These are phyloP conservation scores for Cercospora sesami DNA, from an alignment of 2,329 filamentous ascomycete species.

Conservation along the genomic window DNA sequence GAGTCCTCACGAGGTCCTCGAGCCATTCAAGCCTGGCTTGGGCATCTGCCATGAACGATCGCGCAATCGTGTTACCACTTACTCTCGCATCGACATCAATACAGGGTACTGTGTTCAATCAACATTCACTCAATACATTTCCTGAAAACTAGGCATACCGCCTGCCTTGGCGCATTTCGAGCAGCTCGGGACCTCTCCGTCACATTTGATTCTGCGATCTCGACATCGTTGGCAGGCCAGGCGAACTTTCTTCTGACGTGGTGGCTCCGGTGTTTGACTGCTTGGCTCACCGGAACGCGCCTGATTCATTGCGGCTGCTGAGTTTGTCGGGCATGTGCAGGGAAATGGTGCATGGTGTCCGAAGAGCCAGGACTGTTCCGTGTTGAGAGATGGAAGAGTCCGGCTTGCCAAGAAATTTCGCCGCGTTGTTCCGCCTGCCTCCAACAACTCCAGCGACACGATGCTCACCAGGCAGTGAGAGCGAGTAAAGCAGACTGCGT, in stretches of 20 bases:
- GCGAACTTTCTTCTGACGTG: constrained; percentile 6
- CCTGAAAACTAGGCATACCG: neutral
- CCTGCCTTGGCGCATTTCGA: constrained; percentile 15
- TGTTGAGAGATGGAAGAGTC: neutral
- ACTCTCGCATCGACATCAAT: neutral
- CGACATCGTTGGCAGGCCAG: constrained; percentile 13
- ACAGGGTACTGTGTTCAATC: neutral
- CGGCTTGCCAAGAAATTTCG: neutral
- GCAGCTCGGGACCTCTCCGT: constrained; percentile 10
- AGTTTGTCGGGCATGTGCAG: neutral
- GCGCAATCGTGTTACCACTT: neutral
- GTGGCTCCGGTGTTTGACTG: neutral
- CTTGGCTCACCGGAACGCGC: neutral
- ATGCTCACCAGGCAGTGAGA: neutral
- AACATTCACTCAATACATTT: neutral
- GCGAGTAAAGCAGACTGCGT: too few species aligned
- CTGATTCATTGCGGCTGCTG: neutral
- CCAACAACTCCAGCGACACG: neutral
- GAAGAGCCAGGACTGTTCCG: neutral
- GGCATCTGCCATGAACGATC: constrained; percentile 5
- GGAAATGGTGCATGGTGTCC: neutral
- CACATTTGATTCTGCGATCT: constrained; percentile 15
- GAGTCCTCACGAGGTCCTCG: neutral
- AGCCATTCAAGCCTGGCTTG: constrained; percentile 10
- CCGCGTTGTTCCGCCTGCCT: neutral